These are phyloP conservation scores for Yamadazyma siamensis DNA, from an alignment of 1,139 yeast genomes.

Conservation along the genomic window DNA sequence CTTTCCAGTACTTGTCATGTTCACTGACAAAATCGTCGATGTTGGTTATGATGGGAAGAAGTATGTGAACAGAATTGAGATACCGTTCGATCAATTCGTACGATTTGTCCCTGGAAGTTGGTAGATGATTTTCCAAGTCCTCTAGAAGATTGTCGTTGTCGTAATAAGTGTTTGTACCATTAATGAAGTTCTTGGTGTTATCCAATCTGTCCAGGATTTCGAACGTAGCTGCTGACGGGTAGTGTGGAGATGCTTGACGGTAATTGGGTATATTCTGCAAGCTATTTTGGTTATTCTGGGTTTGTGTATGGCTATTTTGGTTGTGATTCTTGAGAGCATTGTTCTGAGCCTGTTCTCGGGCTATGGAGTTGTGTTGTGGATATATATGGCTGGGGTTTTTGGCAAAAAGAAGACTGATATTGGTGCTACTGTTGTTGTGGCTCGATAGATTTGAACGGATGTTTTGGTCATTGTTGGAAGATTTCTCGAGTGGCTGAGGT, in stretches of 20 bases:
- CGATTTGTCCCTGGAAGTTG: constrained; percentile 42
- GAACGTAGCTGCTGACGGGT: constrained; percentile 23
- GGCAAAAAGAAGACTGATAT: constrained; percentile 21
- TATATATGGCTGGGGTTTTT: constrained; percentile 13
- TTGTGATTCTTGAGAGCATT: constrained; percentile 1
- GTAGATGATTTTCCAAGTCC: constrained; percentile 32
- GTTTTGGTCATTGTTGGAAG: constrained; percentile 3
- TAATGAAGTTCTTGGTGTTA: constrained; percentile 38
- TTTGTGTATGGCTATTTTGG: neutral
- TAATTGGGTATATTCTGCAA: neutral
- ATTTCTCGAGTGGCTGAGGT: constrained; percentile 3
- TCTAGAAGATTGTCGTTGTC: constrained; percentile 35
- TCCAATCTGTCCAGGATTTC: constrained; percentile 27
- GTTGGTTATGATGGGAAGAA: constrained; percentile 48
- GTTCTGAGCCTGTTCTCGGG: neutral
- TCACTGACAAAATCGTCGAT: constrained; percentile 41
- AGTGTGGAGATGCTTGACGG: constrained; percentile 22
- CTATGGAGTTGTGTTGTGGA: constrained; percentile 7
- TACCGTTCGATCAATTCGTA: constrained; percentile 48
- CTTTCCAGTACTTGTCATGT: constrained; percentile 50
- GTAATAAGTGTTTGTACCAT: constrained; percentile 43
- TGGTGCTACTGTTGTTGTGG: constrained; percentile 17
- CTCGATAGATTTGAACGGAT: constrained; percentile 7
- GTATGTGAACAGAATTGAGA: constrained; percentile 49
- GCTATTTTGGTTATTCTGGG: neutral